Conservation (phyloP, 345 rosid genomes). For the Erodium maritimum region DNA sequence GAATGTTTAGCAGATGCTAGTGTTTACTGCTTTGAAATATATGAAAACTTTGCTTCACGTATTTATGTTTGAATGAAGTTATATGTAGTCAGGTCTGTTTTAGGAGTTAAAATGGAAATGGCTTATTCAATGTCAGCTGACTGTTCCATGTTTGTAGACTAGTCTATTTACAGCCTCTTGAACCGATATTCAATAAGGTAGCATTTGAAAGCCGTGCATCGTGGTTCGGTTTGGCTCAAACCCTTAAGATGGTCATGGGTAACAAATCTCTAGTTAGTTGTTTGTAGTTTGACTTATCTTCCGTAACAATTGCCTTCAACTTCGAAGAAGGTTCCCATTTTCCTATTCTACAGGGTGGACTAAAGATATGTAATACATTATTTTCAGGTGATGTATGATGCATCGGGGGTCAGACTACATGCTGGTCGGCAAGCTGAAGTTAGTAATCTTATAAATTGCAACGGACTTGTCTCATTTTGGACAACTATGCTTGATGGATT, state of each 20-base stretch:
- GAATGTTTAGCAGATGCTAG: too few relatives aligned
- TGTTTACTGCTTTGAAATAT: neutral
- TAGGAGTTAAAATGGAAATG: neutral
- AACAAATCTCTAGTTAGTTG: neutral
- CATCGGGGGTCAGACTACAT: slow-evolving; percentile 77
- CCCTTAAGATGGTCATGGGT: neutral
- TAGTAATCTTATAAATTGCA: slow-evolving; percentile 9
- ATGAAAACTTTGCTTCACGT: neutral
- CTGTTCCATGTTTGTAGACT: neutral
- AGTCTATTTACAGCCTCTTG: neutral
- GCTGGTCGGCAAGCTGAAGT: slow-evolving; percentile 98
- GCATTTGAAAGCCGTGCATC: too few relatives aligned
- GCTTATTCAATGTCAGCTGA: neutral
- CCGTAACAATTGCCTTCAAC: neutral
- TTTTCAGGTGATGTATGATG: slow-evolving; percentile 79
- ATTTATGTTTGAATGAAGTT: neutral
- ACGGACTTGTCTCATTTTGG: neutral
- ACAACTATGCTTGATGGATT: neutral
- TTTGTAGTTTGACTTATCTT: neutral
- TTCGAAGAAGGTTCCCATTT: neutral
- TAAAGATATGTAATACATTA: neutral
- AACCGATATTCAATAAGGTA: neutral
- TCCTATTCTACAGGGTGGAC: slow-evolving; percentile 4
- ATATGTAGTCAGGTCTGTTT: neutral
- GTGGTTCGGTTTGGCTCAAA: neutral